These are phyloP conservation scores for Pseudozyma sp. DNA, from an alignment of 1,284 basidiomycete genomes.

Conservation along the genomic window DNA sequence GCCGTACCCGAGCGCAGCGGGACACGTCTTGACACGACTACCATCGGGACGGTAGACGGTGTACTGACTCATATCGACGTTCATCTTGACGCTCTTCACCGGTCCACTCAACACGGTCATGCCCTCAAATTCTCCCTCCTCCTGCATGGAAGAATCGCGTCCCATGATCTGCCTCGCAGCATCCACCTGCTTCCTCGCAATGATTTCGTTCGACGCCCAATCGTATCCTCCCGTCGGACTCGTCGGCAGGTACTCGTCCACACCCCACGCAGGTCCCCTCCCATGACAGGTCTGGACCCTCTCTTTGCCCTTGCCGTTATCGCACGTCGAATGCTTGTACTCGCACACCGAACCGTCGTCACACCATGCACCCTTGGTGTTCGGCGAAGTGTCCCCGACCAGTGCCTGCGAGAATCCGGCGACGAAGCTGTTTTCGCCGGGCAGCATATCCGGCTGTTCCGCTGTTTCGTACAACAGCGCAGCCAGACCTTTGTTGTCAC, in stretches of 20 bases:
- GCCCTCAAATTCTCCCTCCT: constrained; percentile 19
- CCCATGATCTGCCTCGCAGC: constrained; percentile 49
- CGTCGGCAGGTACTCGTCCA: constrained; percentile 28
- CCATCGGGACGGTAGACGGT: constrained; percentile 78
- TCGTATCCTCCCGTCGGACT: constrained; percentile 60
- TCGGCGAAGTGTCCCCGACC: constrained; percentile 62
- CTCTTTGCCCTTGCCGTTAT: constrained; percentile 44
- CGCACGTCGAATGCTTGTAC: constrained; percentile 55
- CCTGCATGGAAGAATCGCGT: constrained; percentile 8
- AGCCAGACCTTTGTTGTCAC: constrained; percentile 62
- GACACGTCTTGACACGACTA: constrained; percentile 78
- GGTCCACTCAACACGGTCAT: constrained; percentile 32
- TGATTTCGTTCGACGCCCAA: constrained; percentile 58
- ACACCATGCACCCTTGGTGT: constrained; percentile 58
- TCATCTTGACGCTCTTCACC: constrained; percentile 58
- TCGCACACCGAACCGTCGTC: constrained; percentile 59
- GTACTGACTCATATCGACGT: constrained; percentile 76
- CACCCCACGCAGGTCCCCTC: constrained; percentile 54
- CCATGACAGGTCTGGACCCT: constrained; percentile 59
- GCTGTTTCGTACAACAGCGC: constrained; percentile 57
- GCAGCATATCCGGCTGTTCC: constrained; percentile 46
- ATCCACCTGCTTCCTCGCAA: constrained; percentile 56
- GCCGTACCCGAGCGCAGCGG: constrained; percentile 75
- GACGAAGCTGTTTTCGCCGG: constrained; percentile 51
- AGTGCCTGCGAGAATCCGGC: constrained; percentile 60